These are phyloP conservation scores for Wallacemonas sp. DNA, from an alignment of 208 protist genomes.

Conservation along the genomic window DNA sequence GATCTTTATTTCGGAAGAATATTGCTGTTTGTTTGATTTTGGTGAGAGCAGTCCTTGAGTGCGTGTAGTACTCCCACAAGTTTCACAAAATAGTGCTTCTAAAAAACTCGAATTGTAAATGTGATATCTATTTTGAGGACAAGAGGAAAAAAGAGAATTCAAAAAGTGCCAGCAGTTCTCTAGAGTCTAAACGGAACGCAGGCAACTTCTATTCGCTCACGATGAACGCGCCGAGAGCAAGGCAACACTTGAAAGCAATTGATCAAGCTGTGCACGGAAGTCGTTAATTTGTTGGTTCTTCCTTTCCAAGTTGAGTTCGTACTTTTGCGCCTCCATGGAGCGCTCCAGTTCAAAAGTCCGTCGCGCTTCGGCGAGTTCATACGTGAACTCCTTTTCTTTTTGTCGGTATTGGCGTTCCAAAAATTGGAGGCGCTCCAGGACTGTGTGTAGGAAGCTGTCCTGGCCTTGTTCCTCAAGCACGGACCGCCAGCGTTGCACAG, in stretches of 20 bases:
- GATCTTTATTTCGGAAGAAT: no score
- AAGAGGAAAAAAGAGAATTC: slow-evolving; percentile 6
- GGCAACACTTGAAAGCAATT: slow-evolving; percentile 46
- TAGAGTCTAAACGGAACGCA: slow-evolving; percentile 13
- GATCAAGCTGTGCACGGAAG: slow-evolving; percentile 73
- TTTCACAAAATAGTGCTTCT: no score
- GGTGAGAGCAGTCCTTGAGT: no score
- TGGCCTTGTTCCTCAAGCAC: slow-evolving; percentile 3
- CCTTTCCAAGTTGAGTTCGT: slow-evolving; percentile 61
- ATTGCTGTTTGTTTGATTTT: no score
- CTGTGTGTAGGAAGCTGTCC: slow-evolving; percentile 49
- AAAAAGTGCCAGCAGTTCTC: background rate
- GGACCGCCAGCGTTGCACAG: slow-evolving; percentile 8
- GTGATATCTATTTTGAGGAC: no score
- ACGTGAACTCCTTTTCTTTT: slow-evolving; percentile 55
- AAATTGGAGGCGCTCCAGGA: slow-evolving; percentile 59
- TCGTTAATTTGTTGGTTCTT: slow-evolving; percentile 86
- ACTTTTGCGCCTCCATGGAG: slow-evolving; percentile 50
- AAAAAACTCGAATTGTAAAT: no score
- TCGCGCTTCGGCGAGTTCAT: slow-evolving; percentile 57
- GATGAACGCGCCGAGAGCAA: slow-evolving; percentile 11
- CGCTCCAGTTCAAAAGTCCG: slow-evolving; percentile 73
- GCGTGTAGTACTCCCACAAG: no score
- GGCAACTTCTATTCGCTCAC: slow-evolving; percentile 2
- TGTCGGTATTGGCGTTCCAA: slow-evolving; percentile 61